Base-by-base conservation (phyloP, 2,329 filamentous ascomycete genomes). In the Colletotrichum kahawae region DNA sequence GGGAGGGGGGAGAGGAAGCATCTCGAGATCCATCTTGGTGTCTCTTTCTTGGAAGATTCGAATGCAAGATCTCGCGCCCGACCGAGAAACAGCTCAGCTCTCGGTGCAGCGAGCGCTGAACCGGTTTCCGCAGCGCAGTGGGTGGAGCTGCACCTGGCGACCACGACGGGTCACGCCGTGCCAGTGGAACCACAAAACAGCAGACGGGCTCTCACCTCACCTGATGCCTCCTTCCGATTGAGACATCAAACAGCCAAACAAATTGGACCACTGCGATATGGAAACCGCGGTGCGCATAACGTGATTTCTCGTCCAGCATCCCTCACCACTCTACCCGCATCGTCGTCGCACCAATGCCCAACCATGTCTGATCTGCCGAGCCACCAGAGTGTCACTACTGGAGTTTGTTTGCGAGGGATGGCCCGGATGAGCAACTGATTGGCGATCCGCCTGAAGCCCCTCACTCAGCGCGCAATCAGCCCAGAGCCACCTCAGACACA, bases 151-250 rank as follows among this genome's bases (percentile, higher is more conserved):
- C 9, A n/a, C n/a, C 31, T 48, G 38, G 38, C 38, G 18, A n/a
- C 38, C 38, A 18, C 18, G 27, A 34, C 34, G 62, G 36, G 54
- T 34, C 63, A 64, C 38, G 57, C 62, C 54, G 33, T 36, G 31
- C 56, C 21, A 56, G 69, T 75, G 73, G 73, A 31, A 56, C 69
- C 69, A 75, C 73, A 72, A 74, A 72, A 73, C 73, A 68, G 70
- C 63, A 63, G 62, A 75, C 67, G 29, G 21, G 36, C 67, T 29
- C 24, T 71, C 69, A 64, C 63, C 73, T 75, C 67, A 54, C 67
- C 67, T 70, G 67, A 70, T 70, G 33, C 29, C 65, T 29, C n/a
- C 60, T 71, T 38, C 67, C 71, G 67, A 66, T 31, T 62, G 57
- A 62, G 57, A 62, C 57, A 34, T 9, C 24, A 10, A 31, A 21